These are phyloP conservation scores for Tylopilus rubrobrunneus DNA, from an alignment of 768 basidiomycete genomes.

Conservation along the genomic window DNA sequence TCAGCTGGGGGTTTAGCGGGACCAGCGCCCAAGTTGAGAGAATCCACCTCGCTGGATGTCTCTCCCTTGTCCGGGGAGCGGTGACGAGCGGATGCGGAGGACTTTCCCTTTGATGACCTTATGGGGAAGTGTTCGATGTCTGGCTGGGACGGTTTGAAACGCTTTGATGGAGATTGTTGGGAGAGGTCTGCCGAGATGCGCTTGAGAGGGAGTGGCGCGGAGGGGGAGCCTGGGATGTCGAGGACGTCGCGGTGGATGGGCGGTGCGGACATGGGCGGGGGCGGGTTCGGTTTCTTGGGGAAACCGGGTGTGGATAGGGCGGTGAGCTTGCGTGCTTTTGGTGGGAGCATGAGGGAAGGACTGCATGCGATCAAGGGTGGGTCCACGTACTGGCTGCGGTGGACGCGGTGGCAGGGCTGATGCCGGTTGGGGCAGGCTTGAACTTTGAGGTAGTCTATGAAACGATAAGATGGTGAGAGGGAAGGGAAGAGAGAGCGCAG, in stretches of 20 bases:
- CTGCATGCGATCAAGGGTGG: neutral
- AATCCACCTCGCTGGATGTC: constrained; percentile 22
- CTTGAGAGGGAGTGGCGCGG: constrained; percentile 23
- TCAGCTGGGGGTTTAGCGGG: constrained; percentile 2
- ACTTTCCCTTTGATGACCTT: constrained; percentile 5
- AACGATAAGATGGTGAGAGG: neutral
- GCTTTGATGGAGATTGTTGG: constrained; percentile 24
- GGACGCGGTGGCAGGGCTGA: neutral
- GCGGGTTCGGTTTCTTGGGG: constrained; percentile 18
- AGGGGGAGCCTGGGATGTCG: constrained; percentile 15
- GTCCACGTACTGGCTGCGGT: constrained; percentile 12
- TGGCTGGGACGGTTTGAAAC: constrained; percentile 24
- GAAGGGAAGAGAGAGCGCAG: too few relatives aligned
- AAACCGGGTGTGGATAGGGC: constrained; percentile 48
- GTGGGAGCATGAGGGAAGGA: constrained; percentile 4
- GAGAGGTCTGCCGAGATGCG: constrained; percentile 27
- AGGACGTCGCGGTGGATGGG: constrained; percentile 6
- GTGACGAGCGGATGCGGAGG: constrained; percentile 4
- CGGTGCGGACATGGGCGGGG: constrained; percentile 9
- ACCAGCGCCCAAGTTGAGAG: constrained; percentile 15
- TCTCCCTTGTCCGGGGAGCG: constrained; percentile 14
- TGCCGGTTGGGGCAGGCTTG: constrained; percentile 35
- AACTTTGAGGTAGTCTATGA: constrained; percentile 37
- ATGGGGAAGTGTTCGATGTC: constrained; percentile 26
- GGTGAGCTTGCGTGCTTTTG: constrained; percentile 32